These are phyloP conservation scores for Lignosus rhinocerotis DNA, from an alignment of 1,284 basidiomycete species.

Conservation along the genomic window DNA sequence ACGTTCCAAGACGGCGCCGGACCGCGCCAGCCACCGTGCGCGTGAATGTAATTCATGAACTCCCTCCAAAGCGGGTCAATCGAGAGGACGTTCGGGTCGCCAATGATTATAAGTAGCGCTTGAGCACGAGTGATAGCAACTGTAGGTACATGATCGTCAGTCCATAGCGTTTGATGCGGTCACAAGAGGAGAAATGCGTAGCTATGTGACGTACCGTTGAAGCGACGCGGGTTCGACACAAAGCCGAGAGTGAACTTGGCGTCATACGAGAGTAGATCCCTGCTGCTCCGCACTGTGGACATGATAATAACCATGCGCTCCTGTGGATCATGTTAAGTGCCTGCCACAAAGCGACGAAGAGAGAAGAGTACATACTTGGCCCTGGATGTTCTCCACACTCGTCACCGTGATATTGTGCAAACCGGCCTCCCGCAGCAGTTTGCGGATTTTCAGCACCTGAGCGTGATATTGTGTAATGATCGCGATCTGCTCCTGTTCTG, in stretches of 20 bases:
- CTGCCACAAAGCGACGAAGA: background rate
- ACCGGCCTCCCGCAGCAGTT: conserved; percentile 33
- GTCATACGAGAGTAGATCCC: conserved; percentile 40
- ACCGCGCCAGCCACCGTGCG: conserved; percentile 49
- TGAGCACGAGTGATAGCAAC: conserved; percentile 52
- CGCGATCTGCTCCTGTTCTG: conserved; percentile 42
- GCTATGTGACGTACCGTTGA: conserved; percentile 40
- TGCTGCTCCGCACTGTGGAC: conserved; percentile 46
- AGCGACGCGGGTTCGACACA: conserved; percentile 44
- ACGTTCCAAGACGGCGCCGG: conserved; percentile 53
- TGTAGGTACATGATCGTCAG: conserved; percentile 15
- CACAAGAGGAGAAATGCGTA: background rate
- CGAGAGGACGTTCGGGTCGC: conserved; percentile 53
- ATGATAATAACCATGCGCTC: conserved; percentile 47
- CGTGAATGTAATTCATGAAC: conserved; percentile 53
- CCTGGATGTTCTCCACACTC: conserved; percentile 64
- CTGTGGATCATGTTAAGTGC: conserved; percentile 16
- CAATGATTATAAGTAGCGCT: conserved; percentile 57
- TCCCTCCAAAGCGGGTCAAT: conserved; percentile 51
- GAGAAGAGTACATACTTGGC: conserved; percentile 43
- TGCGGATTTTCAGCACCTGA: conserved; percentile 49
- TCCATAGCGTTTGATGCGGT: too few species aligned
- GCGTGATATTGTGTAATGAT: conserved; percentile 60
- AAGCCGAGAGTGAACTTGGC: conserved; percentile 47
- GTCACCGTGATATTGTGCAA: conserved; percentile 50